These are phyloP conservation scores for Citrullus amarus DNA, from an alignment of 306 rosid species.

Conservation along the genomic window DNA sequence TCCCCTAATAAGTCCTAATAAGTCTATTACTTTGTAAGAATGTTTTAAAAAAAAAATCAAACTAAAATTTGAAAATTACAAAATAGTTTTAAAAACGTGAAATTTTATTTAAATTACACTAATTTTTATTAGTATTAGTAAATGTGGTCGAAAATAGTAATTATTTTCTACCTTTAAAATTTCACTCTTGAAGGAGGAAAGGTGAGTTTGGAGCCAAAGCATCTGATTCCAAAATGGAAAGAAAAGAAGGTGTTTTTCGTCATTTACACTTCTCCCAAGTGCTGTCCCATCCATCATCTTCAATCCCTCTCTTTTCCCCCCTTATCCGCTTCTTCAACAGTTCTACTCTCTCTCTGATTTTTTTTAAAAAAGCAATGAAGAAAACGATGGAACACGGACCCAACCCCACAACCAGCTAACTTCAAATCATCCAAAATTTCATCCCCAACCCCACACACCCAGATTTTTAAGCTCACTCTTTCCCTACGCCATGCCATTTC, in stretches of 20 bases:
- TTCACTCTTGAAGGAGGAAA: background rate
- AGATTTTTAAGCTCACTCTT: background rate
- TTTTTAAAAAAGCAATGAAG: background rate
- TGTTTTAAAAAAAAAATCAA: too few relatives aligned
- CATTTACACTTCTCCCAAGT: background rate
- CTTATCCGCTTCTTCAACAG: conserved; percentile 2
- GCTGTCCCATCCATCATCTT: background rate
- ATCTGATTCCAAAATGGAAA: background rate
- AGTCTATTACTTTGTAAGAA: too few relatives aligned
- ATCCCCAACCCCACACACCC: background rate
- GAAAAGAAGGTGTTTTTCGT: background rate
- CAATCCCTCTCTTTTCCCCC: background rate
- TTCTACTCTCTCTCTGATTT: background rate
- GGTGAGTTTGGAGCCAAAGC: background rate
- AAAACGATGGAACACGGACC: background rate
- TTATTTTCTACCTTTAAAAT: too few relatives aligned
- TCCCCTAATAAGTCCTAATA: too few relatives aligned
- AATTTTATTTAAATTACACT: too few relatives aligned
- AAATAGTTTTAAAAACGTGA: too few relatives aligned
- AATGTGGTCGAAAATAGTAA: too few relatives aligned
- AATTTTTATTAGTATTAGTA: too few relatives aligned
- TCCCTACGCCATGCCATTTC: background rate
- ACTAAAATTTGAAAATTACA: too few relatives aligned
- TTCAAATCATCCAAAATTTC: background rate
- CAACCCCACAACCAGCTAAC: conserved; percentile 9